Evolutionary conservation across 768 basidiomycete species (phyloP), one percentile per base, ranked within the genome.

Genomic region (Termitomyces sp.): DNA sequence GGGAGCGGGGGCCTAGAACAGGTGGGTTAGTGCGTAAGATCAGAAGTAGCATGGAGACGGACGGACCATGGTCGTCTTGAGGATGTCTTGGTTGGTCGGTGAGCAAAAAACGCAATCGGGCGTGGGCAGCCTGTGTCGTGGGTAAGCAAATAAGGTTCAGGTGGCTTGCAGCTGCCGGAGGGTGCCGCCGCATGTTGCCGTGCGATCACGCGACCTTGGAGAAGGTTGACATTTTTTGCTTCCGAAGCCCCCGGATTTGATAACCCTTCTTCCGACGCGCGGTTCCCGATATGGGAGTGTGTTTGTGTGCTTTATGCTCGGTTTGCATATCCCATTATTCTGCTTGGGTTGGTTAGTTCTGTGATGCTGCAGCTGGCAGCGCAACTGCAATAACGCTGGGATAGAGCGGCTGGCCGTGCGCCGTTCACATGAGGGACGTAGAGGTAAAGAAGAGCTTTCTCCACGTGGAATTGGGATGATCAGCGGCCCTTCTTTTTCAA

Each of bases 1-100:
- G 60, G 69, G 69, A 60, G 73, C 68, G 57, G 78, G 76, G 66
- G 73, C 85, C 83, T 85, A 66, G 15, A 17, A 38, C 60, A 46
- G 10, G 5, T 0, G 30, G 5, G 30, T 33, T 10, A 33, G 31
- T 33, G 23, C 23, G 23, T 2, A 23, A 33, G 9, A 33, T 9
- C 9, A 1, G 10, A 10, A 10, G 31, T 8, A 10, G 30, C 6
- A 9, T 9, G 35, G 58, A 40, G 49, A 45, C 52, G 5, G 58
- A 64, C 84, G 65, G 59, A 86, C 85, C 85, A 87, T 86, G 14
- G 37, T 12, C 35, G 76, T 82, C 78, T 84, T 86, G 83, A 75
- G 72, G 80, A 76, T 77, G 78, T 81, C 73, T 76, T 73, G 67
- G 78, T 80, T 78, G 78, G 70, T 81, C 80, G 78, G 74, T 71